Base-by-base conservation (phyloP, 257 asterid species). In the Thymus mandschuricus region DNA sequence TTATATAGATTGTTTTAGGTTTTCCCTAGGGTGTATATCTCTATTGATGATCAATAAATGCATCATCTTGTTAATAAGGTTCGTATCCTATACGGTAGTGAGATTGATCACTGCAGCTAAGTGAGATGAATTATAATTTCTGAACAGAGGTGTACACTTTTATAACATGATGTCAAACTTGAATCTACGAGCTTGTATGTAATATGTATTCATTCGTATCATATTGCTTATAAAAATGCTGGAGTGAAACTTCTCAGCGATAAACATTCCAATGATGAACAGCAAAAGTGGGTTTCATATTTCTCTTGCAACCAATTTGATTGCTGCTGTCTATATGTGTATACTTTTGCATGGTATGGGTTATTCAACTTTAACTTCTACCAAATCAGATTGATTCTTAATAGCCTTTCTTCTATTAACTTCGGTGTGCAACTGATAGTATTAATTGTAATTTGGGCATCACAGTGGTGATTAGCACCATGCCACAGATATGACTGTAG, bases 61-160 rank as follows among this genome's bases (percentile, higher is more conserved):
- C 61, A 70, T 71, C 61, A 10, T 58, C 52, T 64, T 54, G 12
- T 12, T 34, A 38, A 64, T 54, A 44, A 57, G 64, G 69, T 21
- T 21, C 21, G 21, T 21, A 21, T 21, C 41, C 41, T 38, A 4
- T 38, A 38, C 41, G 4, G 6, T 38, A 38, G 9, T 10, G 45
- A 28, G 13, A 3, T 33, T 3, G n/a, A 46, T 28, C 45, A 33
- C 33, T 40, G 12, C 52, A 43, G 55, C 43, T 10, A 8, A 64
- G 41, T 66, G 51, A 55, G 46, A 65, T 44, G 67, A 56, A 21
- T 50, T 21, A 21, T 21, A 21, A 21, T 21, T 21, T 35, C 33
- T 38, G 29, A 50, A 51, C 10, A 30, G 5, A 44, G 27, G 29
- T 6, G 6, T 48, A 33, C 72, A 34, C 50, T 5, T 51, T 1